phyloP scores from a whole-genome alignment of 2,329 filamentous ascomycete genomes.

The Paecilomyces fulvus region DNA sequence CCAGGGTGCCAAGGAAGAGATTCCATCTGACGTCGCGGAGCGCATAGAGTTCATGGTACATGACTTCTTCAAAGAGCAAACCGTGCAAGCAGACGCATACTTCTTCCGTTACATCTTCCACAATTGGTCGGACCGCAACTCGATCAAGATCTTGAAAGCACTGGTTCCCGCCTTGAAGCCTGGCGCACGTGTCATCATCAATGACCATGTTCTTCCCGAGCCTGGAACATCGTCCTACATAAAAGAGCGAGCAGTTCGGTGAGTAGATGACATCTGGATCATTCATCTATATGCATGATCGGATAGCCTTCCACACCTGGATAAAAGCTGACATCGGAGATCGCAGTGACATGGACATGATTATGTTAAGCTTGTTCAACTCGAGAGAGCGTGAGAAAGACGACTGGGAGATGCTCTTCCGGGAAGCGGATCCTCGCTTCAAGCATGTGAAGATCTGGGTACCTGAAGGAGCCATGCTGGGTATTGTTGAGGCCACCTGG shows the following conservation, averaged over 20 bases:
- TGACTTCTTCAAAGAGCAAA: constrained; percentile 15
- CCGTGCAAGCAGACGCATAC: constrained; percentile 20
- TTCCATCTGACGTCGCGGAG: not conserved
- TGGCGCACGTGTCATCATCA: constrained; percentile 7
- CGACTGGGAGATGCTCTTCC: constrained; percentile 42
- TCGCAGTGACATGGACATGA: constrained; percentile 40
- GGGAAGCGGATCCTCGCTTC: constrained; percentile 23
- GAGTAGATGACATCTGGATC: not conserved
- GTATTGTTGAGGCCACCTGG: not conserved
- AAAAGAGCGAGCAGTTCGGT: constrained; percentile 9
- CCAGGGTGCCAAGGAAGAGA: not conserved
- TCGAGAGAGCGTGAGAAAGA: constrained; percentile 42
- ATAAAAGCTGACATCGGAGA: not conserved
- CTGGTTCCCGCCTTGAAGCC: constrained; percentile 3
- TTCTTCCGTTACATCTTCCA: constrained; percentile 32
- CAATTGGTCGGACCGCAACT: constrained; percentile 26
- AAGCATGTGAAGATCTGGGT: not conserved
- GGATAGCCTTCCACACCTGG: not conserved
- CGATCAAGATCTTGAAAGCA: constrained; percentile 16
- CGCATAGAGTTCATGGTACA: constrained; percentile 12
- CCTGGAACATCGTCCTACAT: constrained; percentile 7
- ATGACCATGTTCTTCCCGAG: constrained; percentile 10
- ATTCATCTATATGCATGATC: not conserved
- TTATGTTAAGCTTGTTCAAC: constrained; percentile 47
- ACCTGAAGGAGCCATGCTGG: not conserved